Base-by-base conservation (phyloP, 768 basidiomycete species). In the Boletus rubropictus region DNA sequence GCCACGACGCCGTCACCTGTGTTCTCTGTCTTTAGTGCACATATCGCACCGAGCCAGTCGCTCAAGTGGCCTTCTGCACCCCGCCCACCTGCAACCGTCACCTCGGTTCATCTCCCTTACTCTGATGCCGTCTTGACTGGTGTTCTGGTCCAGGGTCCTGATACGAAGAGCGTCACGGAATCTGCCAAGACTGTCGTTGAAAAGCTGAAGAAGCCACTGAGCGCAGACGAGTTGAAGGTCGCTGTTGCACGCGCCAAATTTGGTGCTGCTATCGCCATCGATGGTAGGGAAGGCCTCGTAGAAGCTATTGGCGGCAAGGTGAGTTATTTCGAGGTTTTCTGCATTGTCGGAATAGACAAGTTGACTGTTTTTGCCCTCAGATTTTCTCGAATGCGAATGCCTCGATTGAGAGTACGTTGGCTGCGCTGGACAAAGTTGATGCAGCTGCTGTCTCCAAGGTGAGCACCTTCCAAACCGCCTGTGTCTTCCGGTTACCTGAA, bases 221-320 rank as follows among this genome's bases (percentile, higher is more conserved):
- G 72, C 45, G 71, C 72, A 33, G 87, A 93, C 52, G 85, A 83
- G 35, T 66, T 95, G 50, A 84, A 84, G 73, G 74, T 76, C 51
- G 94, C 95, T 14, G 69, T 91, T 31, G 83, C 88, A 10, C 91
- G 90, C 66, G 90, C 95, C 52, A 93, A 87, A 68, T 94, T 97
- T 61, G 69, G 77, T 41, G 79, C 85, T 55, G 94, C 93, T 3
- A 73, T 69, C 47, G 71, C 76, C 39, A 56, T 77, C 24, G 95
- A 99, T 52, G 74, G 72, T 46, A 72, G 89, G 47, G 81, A 82
- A 8, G 87, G 88, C 17, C 60, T 88, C 25, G 64, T 86, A 24
- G 69, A 72, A 24, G 65, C 76, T 28, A 62, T 90, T 46, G 86
- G 84, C 25, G 63, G 79, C 24, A 81, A 84, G 73, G 89, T 88